Evolutionary conservation across 140 eudicot species (phyloP).

Genomic region (Ambrosia hybrid): DNA sequence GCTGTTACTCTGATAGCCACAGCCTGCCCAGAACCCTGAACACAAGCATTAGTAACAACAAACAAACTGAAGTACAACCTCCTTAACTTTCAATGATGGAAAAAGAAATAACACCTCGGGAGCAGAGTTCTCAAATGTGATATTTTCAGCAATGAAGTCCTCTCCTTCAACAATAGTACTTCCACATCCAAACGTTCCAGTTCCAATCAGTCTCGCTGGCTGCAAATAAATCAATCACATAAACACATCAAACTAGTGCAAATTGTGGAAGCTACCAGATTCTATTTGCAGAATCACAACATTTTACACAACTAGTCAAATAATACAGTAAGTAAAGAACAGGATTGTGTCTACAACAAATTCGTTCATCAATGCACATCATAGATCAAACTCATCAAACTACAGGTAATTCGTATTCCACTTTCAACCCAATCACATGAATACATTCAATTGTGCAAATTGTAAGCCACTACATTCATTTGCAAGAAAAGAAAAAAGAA

Average conservation of each 20-base stretch:
- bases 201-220: constrained; percentile 70
- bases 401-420: not conserved
- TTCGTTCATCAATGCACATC: not conserved
- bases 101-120: constrained; percentile 51
- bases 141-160: constrained; percentile 86
- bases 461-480: not conserved
- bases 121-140: constrained; percentile 79
- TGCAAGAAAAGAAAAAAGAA: too few relatives aligned
- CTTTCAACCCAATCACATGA: not conserved
- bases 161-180: constrained; percentile 78
- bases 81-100: constrained; percentile 1
- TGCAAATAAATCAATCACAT: constrained; percentile 17
- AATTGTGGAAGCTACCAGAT: not conserved
- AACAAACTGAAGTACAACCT: not conserved
- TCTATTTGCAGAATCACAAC: too few relatives aligned
- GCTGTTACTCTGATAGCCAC: constrained; percentile 91
- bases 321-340: too few relatives aligned
- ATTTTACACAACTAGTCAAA: too few relatives aligned
- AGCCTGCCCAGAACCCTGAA: constrained; percentile 92
- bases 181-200: constrained; percentile 94
- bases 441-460: not conserved
- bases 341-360: not conserved
- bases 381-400: not conserved
- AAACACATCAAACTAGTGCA: constrained; percentile 10
- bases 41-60: constrained; percentile 2